Percentiles rank a stretch among this genome's conserved stretches.
Evolutionary conservation across 2,329 filamentous ascomycete species (phyloP).

Genomic region (Juglanconis juglandina): DNA sequence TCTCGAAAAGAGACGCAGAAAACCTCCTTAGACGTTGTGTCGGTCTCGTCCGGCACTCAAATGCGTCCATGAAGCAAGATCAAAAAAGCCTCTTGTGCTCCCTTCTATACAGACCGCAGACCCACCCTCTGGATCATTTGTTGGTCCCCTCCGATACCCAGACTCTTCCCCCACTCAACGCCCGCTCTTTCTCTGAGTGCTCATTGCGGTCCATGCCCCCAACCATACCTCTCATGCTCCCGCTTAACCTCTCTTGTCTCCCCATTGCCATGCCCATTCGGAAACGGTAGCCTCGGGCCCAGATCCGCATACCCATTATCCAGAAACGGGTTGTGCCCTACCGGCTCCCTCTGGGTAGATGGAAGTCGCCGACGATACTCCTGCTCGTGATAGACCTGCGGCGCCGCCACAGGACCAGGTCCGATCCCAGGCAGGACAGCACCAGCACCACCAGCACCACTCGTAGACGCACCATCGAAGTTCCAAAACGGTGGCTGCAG

Average conservation of each 20-base stretch:
- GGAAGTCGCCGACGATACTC: neutral
- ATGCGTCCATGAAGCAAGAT: too few species aligned
- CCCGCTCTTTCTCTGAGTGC: too few species aligned
- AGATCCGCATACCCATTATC: neutral
- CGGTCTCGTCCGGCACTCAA: too few species aligned
- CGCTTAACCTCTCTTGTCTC: neutral
- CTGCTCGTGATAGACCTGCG: neutral
- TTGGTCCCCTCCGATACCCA: too few species aligned
- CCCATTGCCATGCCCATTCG: neutral
- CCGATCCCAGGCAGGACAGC: neutral
- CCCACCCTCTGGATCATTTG: too few species aligned
- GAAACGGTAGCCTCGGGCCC: conserved; percentile 1
- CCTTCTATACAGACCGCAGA: too few species aligned
- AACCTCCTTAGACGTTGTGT: too few species aligned
- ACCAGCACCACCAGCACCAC: neutral
- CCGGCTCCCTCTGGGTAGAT: neutral
- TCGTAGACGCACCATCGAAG: conserved; percentile 6
- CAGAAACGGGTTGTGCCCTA: conserved; percentile 1
- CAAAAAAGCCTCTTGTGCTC: too few species aligned
- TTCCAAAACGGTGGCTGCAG: neutral
- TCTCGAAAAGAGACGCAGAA: too few species aligned
- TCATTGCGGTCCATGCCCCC: neutral
- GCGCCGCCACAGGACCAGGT: neutral
- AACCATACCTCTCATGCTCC: neutral
- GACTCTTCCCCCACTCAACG: too few species aligned